Evolutionary conservation across 148 eudicot genomes (phyloP).

Genomic region (Rhododendron kiyosumense): DNA sequence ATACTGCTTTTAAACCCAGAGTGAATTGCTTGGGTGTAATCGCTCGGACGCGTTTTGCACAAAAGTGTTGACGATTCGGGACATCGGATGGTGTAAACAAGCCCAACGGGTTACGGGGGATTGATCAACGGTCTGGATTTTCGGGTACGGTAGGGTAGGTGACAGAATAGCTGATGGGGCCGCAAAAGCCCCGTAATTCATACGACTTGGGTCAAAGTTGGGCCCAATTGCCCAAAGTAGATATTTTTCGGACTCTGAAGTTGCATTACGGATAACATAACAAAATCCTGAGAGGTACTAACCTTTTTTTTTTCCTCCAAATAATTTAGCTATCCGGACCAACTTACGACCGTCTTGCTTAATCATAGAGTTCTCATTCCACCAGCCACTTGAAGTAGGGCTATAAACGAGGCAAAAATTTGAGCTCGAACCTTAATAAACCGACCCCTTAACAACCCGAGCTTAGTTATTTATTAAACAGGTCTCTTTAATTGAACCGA

Average conservation of each 20-base stretch:
- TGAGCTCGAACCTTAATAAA: too few species aligned
- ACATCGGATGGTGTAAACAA: background rate
- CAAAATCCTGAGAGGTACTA: too few species aligned
- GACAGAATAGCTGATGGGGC: background rate
- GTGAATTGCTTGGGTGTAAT: background rate
- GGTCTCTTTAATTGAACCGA: too few species aligned
- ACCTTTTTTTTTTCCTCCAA: too few species aligned
- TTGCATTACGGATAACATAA: too few species aligned
- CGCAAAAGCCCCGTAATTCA: background rate
- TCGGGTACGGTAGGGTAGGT: background rate
- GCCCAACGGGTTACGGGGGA: background rate
- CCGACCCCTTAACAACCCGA: too few species aligned
- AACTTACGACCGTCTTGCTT: too few species aligned
- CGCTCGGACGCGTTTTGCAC: background rate
- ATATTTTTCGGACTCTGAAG: background rate
- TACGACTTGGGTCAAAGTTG: background rate
- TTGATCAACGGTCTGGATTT: slow-evolving; percentile 4
- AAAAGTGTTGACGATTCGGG: background rate
- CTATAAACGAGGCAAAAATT: too few species aligned
- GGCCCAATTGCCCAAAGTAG: background rate
- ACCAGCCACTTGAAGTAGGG: too few species aligned
- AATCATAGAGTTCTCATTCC: too few species aligned
- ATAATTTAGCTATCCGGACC: too few species aligned
- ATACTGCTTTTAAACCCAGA: background rate
- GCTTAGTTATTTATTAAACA: too few species aligned